Percentiles rank a stretch among this genome's conserved stretches.
phyloP scores from a whole-genome alignment of 768 basidiomycete genomes.

The Neoboletus magnificus region DNA sequence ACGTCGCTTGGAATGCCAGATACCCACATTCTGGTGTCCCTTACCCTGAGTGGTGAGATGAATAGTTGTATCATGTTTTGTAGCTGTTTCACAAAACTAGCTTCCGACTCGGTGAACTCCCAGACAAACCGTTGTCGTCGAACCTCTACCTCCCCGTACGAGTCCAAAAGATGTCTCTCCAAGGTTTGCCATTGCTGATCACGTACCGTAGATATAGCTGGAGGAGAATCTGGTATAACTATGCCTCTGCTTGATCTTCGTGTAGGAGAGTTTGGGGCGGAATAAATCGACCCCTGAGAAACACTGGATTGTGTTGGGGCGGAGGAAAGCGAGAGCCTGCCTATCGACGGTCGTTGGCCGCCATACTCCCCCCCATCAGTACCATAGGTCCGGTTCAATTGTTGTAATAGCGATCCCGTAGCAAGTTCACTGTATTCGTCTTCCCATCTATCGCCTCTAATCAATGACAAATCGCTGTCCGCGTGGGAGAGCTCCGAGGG shows the following conservation, averaged over 20 bases:
- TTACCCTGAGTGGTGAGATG: conserved; percentile 71
- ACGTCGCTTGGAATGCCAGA: conserved; percentile 71
- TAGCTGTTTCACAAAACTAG: conserved; percentile 61
- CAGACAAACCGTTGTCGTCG: conserved; percentile 65
- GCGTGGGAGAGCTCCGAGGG: conserved; percentile 29
- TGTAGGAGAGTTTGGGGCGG: conserved; percentile 10
- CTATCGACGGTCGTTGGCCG: conserved; percentile 2
- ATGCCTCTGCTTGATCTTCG: conserved; percentile 9
- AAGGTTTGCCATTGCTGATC: conserved; percentile 24
- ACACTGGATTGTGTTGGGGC: conserved; percentile 11
- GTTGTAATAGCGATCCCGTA: conserved; percentile 30
- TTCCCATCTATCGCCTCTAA: conserved; percentile 40
- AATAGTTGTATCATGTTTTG: conserved; percentile 68
- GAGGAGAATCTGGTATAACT: conserved; percentile 9
- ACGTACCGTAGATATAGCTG: conserved; percentile 4
- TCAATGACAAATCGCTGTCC: conserved; percentile 48
- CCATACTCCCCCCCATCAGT: background rate
- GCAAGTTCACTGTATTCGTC: conserved; percentile 32
- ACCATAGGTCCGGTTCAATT: conserved; percentile 1
- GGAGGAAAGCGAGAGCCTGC: conserved; percentile 12
- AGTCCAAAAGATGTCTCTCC: conserved; percentile 19
- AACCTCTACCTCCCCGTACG: conserved; percentile 50
- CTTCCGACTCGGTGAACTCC: conserved; percentile 68
- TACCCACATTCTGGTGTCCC: conserved; percentile 73
- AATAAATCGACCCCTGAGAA: conserved; percentile 30